phyloP scores from a whole-genome alignment of 495 filamentous ascomycete species.

The Hyphodiscus hymeniophilus region DNA sequence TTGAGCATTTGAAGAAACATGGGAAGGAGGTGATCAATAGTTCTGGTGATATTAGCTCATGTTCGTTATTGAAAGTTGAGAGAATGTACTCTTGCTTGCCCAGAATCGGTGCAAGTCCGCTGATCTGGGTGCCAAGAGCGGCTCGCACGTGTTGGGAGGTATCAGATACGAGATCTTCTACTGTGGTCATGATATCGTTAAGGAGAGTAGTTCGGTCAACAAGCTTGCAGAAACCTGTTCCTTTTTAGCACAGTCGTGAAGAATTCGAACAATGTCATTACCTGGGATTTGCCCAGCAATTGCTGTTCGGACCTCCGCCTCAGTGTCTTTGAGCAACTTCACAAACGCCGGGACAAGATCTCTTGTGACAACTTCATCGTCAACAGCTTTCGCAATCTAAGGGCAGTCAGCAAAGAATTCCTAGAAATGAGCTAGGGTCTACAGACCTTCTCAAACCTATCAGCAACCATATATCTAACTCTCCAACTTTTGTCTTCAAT shows the following conservation, averaged over 20 bases:
- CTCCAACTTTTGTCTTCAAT: slow-evolving; percentile 99
- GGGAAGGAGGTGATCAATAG: slow-evolving; percentile 89
- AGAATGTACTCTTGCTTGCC: slow-evolving; percentile 88
- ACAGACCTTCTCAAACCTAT: slow-evolving; percentile 89
- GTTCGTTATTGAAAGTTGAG: not conserved
- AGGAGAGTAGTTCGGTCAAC: slow-evolving; percentile 82
- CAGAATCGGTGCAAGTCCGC: slow-evolving; percentile 90
- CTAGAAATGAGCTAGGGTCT: not conserved
- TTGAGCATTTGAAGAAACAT: slow-evolving; percentile 99
- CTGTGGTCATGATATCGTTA: slow-evolving; percentile 92
- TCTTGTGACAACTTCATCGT: slow-evolving; percentile 88
- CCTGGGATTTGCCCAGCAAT: slow-evolving; percentile 95
- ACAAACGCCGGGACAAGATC: slow-evolving; percentile 96
- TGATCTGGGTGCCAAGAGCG: slow-evolving; percentile 92
- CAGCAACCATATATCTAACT: slow-evolving; percentile 98
- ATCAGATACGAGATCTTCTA: slow-evolving; percentile 94
- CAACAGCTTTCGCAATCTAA: slow-evolving; percentile 94
- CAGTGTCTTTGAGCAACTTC: slow-evolving; percentile 92
- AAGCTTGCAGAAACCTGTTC: slow-evolving; percentile 79
- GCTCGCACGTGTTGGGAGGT: slow-evolving; percentile 94
- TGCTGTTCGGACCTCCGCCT: slow-evolving; percentile 94
- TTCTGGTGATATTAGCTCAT: slow-evolving; percentile 32
- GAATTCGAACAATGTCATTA: slow-evolving; percentile 28
- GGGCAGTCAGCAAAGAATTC: slow-evolving; percentile 8
- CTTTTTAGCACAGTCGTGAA: slow-evolving; percentile 1